Evolutionary conservation across 192 early-diverging fungal species (phyloP), one percentile per base, ranked within the genome.

Genomic region (Entomortierella beljakovae): DNA sequence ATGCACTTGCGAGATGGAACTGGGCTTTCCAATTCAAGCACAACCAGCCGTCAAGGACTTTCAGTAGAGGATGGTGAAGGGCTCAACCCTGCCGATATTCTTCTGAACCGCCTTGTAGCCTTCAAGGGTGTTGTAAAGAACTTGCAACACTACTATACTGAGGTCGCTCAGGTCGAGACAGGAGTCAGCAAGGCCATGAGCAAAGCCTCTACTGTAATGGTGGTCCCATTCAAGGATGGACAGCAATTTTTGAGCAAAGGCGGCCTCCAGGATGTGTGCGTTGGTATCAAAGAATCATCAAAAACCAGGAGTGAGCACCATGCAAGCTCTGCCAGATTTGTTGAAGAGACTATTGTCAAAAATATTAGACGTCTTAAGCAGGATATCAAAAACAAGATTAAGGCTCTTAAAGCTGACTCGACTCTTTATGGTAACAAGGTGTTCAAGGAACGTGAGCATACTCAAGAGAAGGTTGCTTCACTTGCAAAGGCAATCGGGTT

Each of bases 381-480:
- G 60, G 65, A 83, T 29, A 84, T 82, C 48, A 86, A 86, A 38
- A 81, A 69, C 59, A 69, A 64, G 57, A 76, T 82, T n/a, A 68
- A 66, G 40, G 80, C 66, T 2, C 50, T 86, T 38, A 75, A 74
- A 61, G 33, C 65, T 6, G 81, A 84, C 34, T 35, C 65, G 26
- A 51, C 49, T 28, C 34, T 86, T 13, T 57, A 70, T 54, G 57
- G 72, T 51, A 81, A 79, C 64, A 71, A 72, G 34, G 68, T 84
- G 16, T 80, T 82, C 55, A 80, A 80, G 29, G 77, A 82, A 8
- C 76, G 80, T 32, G 85, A 84, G 55, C 59, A 51, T 0, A 82
- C 85, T 6, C 70, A 68, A 65, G 82, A 84, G 43, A 58, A 59
- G 22, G 80, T 86, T 54, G 62, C 62, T 5, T 40, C 59, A 11